These are phyloP conservation scores for Verbena officinalis DNA, from an alignment of 257 asterid genomes.

Conservation along the genomic window DNA sequence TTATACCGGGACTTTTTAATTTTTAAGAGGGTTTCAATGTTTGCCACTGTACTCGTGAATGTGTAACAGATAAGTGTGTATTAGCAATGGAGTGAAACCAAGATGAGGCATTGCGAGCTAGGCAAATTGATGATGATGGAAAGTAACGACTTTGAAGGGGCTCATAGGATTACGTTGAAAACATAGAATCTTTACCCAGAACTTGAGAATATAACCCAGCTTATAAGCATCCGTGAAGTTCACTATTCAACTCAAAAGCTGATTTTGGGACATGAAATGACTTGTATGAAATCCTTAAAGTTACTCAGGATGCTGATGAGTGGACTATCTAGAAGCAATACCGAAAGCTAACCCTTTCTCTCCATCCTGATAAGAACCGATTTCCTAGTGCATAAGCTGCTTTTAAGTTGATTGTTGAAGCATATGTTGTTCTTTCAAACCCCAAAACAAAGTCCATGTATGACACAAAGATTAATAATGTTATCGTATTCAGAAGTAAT, in stretches of 20 bases:
- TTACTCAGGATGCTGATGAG: conserved; percentile 65
- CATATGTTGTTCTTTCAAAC: conserved; percentile 71
- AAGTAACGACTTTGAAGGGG: conserved; percentile 71
- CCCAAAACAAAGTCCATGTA: conserved; percentile 50
- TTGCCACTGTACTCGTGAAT: too few species aligned
- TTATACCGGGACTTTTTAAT: too few species aligned
- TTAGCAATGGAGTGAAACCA: conserved; percentile 79
- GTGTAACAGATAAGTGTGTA: too few species aligned
- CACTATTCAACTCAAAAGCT: conserved; percentile 63
- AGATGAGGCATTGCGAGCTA: conserved; percentile 79
- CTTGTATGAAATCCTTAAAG: conserved; percentile 77
- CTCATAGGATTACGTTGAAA: conserved; percentile 53
- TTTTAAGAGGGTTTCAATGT: too few species aligned
- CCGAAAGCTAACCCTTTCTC: conserved; percentile 72
- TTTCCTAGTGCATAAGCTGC: conserved; percentile 93
- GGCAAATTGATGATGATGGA: conserved; percentile 63
- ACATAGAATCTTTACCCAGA: conserved; percentile 74
- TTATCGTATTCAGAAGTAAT: too few species aligned
- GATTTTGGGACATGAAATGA: conserved; percentile 66
- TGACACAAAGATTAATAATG: conserved; percentile 52
- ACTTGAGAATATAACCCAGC: conserved; percentile 72
- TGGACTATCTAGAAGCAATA: conserved; percentile 62
- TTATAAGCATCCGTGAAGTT: conserved; percentile 72
- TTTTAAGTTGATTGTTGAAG: conserved; percentile 81
- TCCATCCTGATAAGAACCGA: conserved; percentile 90